Base-by-base conservation (phyloP, 768 basidiomycete genomes). In the Leccinum incarnatum region DNA sequence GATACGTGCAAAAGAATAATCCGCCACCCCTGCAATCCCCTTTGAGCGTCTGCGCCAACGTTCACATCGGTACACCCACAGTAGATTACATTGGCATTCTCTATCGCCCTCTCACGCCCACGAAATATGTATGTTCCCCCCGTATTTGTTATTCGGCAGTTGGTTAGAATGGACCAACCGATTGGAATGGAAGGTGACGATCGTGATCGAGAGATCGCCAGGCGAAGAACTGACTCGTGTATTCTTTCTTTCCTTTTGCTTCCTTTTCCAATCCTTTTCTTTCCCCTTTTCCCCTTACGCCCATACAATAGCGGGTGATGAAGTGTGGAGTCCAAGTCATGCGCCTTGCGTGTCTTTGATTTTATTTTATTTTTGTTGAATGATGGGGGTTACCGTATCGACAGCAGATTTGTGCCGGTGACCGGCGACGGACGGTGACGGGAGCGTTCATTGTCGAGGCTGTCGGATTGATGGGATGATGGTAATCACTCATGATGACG, bases 181-280 rank as follows among this genome's bases (percentile, higher is more conserved):
- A 21, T 19, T 45, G 42, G 42, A 45, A 19, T 21, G 42, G 19
- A 40, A 3, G 11, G 36, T 58, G 65, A 55, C 55, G 62, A 66
- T 66, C 65, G 50, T 49, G 51, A 60, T 56, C 66, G 50, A 64
- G 36, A 51, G 66, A 67, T 65, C 63, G 59, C n/a, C 58, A 10
- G 14, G 1, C 12, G 23, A 23, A 23, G 21, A n/a, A 27, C 21
- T 25, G 8, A 48, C 14, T 7, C 23, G 14, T 25, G 40, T 19
- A 45, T 45, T 45, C 9, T 19, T 45, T 45, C n/a, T 11, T 45
- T 42, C n/a, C 10, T 19, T 40, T 40, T 40, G 7, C 37, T 19
- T 19, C 17, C 37, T n/a, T 40, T 40, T 7, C 6, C 23, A 25
- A 25, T 25, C 23, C 27, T 29, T 29, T 29, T 29, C 11, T 12